Base-by-base conservation (phyloP, 495 filamentous ascomycete genomes). In the Friedmanniomyces endolithicus region DNA sequence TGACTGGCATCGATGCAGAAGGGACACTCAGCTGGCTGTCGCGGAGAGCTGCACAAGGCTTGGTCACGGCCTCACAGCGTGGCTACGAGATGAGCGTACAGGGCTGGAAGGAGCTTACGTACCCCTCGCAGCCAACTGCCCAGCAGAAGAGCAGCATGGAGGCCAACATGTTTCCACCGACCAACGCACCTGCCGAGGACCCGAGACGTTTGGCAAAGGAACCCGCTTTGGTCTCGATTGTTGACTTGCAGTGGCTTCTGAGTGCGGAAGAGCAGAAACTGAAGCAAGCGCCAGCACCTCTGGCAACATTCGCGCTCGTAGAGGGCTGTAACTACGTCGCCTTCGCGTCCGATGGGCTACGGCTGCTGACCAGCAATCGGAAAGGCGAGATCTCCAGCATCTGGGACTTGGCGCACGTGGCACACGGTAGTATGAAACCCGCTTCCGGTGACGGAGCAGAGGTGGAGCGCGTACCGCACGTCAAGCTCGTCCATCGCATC, bases 341-440 rank as follows among this genome's bases (percentile, higher is more conserved):
- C 0, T 86, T 98, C 51, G 82, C 89, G 43, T 90, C 92, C 0
- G 85, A 79, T 44, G 90, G 90, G 1, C 69, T 95, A 1, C 79
- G 81, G 65, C 72, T 98, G 11, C 79, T 98, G 57, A 97, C 87
- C 0, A 90, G 86, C 17, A 96, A 85, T 66, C 85, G 78, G 61
- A 96, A 95, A 60, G 92, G 92, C 11, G 92, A 98, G 63, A 79
- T 92, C 4, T 83, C 94, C 67, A 86, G 85, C 55, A 81, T 96
- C 1, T 98, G 92, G 92, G 87, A 95, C 70, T 70, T 96, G 49
- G 85, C 90, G 81, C 85, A 86, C 20, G 76, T 81, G 74, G 75
- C 11, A 64, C 74, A 57, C 59, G 80, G 51, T 73, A 77, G 65
- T 64, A 66, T 31, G 59, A 56, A 17, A 16, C 16, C 27, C 16